phyloP scores from a whole-genome alignment of 495 filamentous ascomycete species.

The Aspergillus cristatus region DNA sequence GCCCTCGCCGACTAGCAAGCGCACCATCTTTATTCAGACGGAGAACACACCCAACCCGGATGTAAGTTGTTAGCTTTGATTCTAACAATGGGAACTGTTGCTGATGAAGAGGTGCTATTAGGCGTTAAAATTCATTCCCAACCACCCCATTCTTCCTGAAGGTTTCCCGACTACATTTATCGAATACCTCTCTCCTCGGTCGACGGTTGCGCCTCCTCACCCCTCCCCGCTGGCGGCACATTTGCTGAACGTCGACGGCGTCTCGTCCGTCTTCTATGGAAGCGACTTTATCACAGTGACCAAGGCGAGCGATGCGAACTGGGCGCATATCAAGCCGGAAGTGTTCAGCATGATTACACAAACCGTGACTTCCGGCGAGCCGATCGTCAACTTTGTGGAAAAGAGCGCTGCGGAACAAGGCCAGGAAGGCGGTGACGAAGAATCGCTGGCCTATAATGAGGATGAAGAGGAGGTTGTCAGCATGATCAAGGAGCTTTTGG shows the following conservation, averaged over 20 bases:
- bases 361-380: constrained; percentile 69
- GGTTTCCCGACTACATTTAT: constrained; percentile 65
- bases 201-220: constrained; percentile 78
- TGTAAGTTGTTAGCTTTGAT: constrained; percentile 34
- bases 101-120: constrained; percentile 11
- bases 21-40: constrained; percentile 96
- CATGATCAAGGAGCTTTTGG: constrained; percentile 98
- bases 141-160: constrained; percentile 69
- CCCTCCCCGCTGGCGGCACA: constrained; percentile 89
- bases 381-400: constrained; percentile 67
- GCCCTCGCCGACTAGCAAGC: constrained; percentile 35
- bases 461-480: constrained; percentile 87
- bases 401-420: constrained; percentile 41
- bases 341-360: constrained; percentile 93
- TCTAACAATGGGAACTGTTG: neutral
- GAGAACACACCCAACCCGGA: constrained; percentile 86
- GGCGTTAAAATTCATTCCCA: constrained; percentile 90
- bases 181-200: constrained; percentile 83
- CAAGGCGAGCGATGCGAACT: constrained; percentile 76
- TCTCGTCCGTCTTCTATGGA: constrained; percentile 91
- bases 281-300: constrained; percentile 94
- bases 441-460: constrained; percentile 70
- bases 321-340: constrained; percentile 92
- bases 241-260: constrained; percentile 83
- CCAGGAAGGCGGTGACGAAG: constrained; percentile 46